Evolutionary conservation across 371 early-diverging fungal genomes (phyloP), one percentile per base, ranked within the genome.

Genomic region (Mucor velutinosus): DNA sequence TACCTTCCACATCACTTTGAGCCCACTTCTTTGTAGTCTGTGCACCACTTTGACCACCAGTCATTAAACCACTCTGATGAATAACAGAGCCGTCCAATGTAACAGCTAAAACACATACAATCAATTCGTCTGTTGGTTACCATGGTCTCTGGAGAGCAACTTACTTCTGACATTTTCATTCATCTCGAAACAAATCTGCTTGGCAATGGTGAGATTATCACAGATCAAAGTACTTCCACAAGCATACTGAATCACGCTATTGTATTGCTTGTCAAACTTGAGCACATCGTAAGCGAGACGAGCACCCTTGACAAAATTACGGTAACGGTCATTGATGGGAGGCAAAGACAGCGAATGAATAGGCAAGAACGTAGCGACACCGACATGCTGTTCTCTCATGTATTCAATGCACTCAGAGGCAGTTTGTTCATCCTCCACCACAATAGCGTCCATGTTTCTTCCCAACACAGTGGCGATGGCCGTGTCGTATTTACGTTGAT

Each of bases 21-120:
- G 97, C 92, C 97, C 98, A 98, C 58, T 90, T 81, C 60, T 87
- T 84, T 7, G 88, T 83, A 1, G 80, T 58, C 19, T 79, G 76
- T 3, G 78, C 58, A 14, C 71, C 69, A 23, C 76, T 79, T 39
- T 80, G 77, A 33, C 93, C 94, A 74, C 99, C 99, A 0, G 97
- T 97, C 62, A 99, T 99, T 69, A 96, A 77, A 53, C 98, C 99
- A 65, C 88, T 94, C 72, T 93, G 96, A 78, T 99, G 98, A 72
- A 99, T 93, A 7, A 98, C 88, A 4, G 93, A 90, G 19, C 99
- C 99, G 72, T 98, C 97, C 71, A 98, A 74, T 1, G 96, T 91
- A 6, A 97, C 97, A 45, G 93, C 93, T 90, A 62, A 4, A 33
- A 29, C 7, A 55, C 51, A 17, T 7, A 32, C 10, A 21, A 4